Percentiles rank a stretch among this genome's conserved stretches.
These are phyloP conservation scores for Aristolochia contorta DNA, from an alignment of 164 flowering plant genomes.

Conservation along the genomic window DNA sequence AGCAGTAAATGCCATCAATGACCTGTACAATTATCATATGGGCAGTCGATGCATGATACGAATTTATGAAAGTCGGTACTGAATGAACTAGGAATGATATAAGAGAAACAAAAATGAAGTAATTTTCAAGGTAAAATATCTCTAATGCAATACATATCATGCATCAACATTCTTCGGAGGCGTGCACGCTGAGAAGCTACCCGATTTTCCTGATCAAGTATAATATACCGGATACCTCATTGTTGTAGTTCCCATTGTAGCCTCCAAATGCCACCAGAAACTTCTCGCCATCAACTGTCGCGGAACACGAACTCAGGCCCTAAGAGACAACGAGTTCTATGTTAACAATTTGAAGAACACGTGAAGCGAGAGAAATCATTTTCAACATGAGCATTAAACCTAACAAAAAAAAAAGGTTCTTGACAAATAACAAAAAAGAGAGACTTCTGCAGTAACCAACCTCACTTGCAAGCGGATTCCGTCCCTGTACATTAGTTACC, in stretches of 20 bases:
- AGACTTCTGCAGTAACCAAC: slow-evolving; percentile 20
- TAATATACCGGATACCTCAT: slow-evolving; percentile 44
- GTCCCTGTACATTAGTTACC: slow-evolving; percentile 50
- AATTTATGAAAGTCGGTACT: too few relatives aligned
- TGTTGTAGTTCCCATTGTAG: slow-evolving; percentile 85
- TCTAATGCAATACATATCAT: too few relatives aligned
- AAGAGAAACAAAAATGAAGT: too few relatives aligned
- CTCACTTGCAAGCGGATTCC: slow-evolving; percentile 95
- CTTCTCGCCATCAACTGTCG: slow-evolving; percentile 44
- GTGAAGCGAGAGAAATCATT: not conserved
- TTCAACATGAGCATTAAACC: not conserved
- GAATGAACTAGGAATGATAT: too few relatives aligned
- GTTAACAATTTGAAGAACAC: not conserved
- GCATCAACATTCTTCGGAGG: too few relatives aligned
- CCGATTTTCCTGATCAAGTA: not conserved
- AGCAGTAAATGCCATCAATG: too few relatives aligned
- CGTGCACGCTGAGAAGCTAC: too few relatives aligned
- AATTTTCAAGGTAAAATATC: too few relatives aligned
- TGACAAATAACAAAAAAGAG: not conserved
- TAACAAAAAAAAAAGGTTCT: too few relatives aligned
- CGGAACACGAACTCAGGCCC: slow-evolving; percentile 75
- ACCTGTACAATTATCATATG: too few relatives aligned
- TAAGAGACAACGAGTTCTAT: slow-evolving; percentile 17
- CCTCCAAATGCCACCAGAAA: slow-evolving; percentile 90
- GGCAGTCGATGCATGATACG: too few relatives aligned